These are phyloP conservation scores for Strobilomyces confusus DNA, from an alignment of 768 basidiomycete species.

Conservation along the genomic window DNA sequence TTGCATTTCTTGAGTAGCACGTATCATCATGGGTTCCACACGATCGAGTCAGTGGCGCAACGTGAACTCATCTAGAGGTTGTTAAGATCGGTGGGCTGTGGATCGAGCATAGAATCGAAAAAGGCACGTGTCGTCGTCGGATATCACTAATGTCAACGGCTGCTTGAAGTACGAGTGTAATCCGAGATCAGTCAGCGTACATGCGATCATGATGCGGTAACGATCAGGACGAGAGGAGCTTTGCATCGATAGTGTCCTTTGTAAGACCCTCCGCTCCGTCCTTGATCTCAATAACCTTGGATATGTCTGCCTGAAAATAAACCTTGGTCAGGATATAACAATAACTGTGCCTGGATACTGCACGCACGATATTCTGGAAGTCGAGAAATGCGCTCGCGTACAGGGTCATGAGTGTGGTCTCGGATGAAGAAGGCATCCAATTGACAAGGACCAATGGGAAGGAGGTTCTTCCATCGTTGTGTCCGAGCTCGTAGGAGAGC, in stretches of 20 bases:
- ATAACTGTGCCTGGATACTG: neutral
- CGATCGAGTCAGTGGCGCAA: neutral
- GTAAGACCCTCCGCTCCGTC: conserved; percentile 84
- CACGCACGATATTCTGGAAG: conserved; percentile 73
- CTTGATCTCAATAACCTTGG: conserved; percentile 75
- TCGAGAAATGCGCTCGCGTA: conserved; percentile 79
- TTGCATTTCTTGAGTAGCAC: neutral
- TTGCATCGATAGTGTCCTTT: conserved; percentile 62
- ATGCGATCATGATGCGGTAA: neutral
- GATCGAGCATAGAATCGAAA: neutral
- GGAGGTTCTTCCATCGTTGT: conserved; percentile 78
- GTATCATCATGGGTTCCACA: neutral
- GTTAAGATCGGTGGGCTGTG: neutral
- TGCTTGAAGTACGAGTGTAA: neutral
- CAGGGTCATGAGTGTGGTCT: conserved; percentile 71
- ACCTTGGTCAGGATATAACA: neutral
- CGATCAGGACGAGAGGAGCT: conserved; percentile 36
- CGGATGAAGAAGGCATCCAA: conserved; percentile 78
- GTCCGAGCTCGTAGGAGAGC: conserved; percentile 76
- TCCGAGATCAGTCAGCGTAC: neutral
- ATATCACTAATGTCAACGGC: neutral
- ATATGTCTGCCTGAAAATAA: conserved; percentile 58
- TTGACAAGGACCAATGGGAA: conserved; percentile 85
- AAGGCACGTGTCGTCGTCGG: neutral
- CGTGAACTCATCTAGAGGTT: neutral